phyloP scores from a whole-genome alignment of 352 stramenopile genomes.

The Thraustotheca clavata region DNA sequence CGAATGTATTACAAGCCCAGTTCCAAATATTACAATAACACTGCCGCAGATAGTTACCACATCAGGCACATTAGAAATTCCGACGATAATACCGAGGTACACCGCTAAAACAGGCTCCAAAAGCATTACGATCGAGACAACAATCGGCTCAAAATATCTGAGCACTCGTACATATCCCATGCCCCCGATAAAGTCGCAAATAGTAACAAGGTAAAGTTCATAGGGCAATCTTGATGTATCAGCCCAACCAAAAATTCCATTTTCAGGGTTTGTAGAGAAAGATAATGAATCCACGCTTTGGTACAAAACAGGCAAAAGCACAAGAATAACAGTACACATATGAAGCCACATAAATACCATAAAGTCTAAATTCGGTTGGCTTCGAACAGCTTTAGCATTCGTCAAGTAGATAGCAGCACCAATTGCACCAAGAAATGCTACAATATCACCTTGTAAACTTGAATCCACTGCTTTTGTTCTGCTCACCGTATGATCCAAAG shows the following conservation, averaged over 20 bases:
- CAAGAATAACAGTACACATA: constrained; percentile 53
- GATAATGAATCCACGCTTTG: constrained; percentile 30
- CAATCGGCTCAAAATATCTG: constrained; percentile 89
- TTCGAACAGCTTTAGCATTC: constrained; percentile 56
- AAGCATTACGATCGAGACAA: constrained; percentile 83
- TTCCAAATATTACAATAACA: constrained; percentile 57
- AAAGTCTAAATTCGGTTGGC: constrained; percentile 50
- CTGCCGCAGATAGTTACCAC: constrained; percentile 55
- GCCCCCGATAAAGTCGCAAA: constrained; percentile 81
- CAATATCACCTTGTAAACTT: constrained; percentile 53
- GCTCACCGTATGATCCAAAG: constrained; percentile 41
- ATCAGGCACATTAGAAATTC: constrained; percentile 70
- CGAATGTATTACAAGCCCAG: constrained; percentile 46
- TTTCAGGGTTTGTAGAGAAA: constrained; percentile 51
- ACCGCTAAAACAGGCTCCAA: constrained; percentile 72
- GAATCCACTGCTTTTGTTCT: constrained; percentile 29
- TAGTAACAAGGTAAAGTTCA: constrained; percentile 77
- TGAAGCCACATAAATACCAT: constrained; percentile 53
- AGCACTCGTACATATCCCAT: constrained; percentile 83
- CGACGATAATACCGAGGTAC: constrained; percentile 63
- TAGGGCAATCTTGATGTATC: constrained; percentile 45
- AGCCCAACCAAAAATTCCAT: constrained; percentile 83
- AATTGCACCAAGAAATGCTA: constrained; percentile 60
- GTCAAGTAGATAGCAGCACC: constrained; percentile 67
- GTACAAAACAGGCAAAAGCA: constrained; percentile 42